Evolutionary conservation across 2,329 filamentous ascomycete species (phyloP), one percentile per base, ranked within the genome.

Genomic region (Tolypocladium inflatum): DNA sequence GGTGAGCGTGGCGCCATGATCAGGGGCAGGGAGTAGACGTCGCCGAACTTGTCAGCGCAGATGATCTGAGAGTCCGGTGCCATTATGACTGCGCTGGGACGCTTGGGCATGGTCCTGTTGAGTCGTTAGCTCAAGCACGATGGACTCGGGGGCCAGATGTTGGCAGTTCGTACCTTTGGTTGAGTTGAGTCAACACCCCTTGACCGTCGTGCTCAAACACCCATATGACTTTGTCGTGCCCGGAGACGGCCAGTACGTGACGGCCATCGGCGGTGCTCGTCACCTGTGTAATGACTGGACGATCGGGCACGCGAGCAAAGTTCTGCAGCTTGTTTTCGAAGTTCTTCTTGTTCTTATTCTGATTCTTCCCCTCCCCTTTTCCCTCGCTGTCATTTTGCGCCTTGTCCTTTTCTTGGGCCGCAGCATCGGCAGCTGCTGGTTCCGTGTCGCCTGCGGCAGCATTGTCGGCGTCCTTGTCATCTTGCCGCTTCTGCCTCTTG

Each of bases 31-130:
- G 89, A 83, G 74, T 96, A 97, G 60, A 97, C 93, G 71, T 99
- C 94, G 63, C 94, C 94, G 68, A 97, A 97, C 73, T 99, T 99
- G 77, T 99, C 94, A 56, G 86, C 93, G 61, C 84, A 86, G 59
- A 97, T 74, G 62, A 99, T 90, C 10, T 85, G 89, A 50, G 80
- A 78, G 68, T 92, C 87, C 43, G 83, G 76, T 9, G 88, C 85
- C 56, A 97, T 74, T 55, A 81, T 76, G 59, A 97, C 77, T 41
- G 89, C 85, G 68, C 87, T 93, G 15, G 92, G 91, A 41, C 91
- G 86, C 76, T 97, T 97, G 43, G 91, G 90, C 89, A 97, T 95
- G 59, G 75, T 76, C 72, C 91, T 93, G 60, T 55, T 41, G 9
- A 39, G 43, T 35, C 51, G 64, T 75, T 58, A 75, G 71, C 59